phyloP scores from a whole-genome alignment of 148 eudicot genomes.

The Cornus controversa region DNA sequence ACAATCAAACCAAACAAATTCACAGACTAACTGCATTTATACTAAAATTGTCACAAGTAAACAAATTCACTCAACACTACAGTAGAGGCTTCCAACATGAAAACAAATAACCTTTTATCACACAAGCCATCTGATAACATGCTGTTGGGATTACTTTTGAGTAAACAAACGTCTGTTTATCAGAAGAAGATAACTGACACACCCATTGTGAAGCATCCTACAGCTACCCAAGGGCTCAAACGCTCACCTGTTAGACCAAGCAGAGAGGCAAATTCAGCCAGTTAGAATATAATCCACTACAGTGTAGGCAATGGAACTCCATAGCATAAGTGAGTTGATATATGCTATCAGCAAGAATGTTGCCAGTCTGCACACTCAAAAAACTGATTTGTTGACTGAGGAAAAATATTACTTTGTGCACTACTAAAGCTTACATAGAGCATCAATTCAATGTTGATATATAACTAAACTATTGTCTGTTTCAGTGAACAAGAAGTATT shows the following conservation, averaged over 20 bases:
- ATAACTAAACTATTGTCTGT: neutral
- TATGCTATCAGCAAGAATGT: neutral
- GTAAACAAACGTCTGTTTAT: neutral
- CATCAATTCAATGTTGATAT: neutral
- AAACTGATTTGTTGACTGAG: neutral
- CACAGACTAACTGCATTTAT: neutral
- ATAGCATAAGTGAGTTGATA: neutral
- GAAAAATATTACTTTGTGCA: neutral
- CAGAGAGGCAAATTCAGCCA: neutral
- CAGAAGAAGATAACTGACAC: slow-evolving; percentile 82
- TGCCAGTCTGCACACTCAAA: neutral
- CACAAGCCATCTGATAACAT: neutral
- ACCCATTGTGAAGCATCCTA: slow-evolving; percentile 84
- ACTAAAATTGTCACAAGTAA: neutral
- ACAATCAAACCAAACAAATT: neutral
- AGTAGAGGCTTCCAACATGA: neutral
- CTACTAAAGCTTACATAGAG: neutral
- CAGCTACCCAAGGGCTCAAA: slow-evolving; percentile 79
- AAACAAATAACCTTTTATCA: neutral
- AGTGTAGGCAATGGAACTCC: neutral
- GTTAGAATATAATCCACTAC: too few species aligned
- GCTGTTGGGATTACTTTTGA: neutral
- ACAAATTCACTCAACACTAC: neutral
- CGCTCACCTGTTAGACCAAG: slow-evolving; percentile 58
- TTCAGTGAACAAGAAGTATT: neutral